Evolutionary conservation across 148 eudicot species (phyloP).

Genomic region (Camellia sinensis): DNA sequence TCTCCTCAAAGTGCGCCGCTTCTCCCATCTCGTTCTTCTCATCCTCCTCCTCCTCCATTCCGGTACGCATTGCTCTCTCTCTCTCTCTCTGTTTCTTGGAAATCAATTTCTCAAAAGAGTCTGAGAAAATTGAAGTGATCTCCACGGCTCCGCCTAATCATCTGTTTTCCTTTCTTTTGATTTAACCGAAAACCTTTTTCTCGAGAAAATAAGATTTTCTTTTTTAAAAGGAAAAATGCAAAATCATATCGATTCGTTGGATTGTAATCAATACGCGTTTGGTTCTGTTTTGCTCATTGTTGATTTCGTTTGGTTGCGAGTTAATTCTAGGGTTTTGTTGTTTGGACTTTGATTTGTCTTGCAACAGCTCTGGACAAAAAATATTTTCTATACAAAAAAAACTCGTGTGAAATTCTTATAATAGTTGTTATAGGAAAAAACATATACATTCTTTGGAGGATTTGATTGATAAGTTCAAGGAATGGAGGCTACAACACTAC

Average conservation of each 20-base stretch:
- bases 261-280: not conserved
- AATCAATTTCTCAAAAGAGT: no score
- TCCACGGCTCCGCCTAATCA: no score
- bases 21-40: no score
- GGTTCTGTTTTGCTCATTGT: not conserved
- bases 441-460: not conserved
- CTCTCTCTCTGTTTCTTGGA: no score
- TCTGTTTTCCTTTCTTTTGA: no score
- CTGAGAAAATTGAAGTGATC: not conserved
- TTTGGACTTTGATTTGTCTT: not conserved
- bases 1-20: no score
- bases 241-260: not conserved
- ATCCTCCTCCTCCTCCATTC: not conserved
- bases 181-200: not conserved
- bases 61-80: not conserved
- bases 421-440: no score
- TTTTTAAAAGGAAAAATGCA: not conserved
- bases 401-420: not conserved
- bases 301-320: not conserved
- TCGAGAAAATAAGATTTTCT: not conserved
- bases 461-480: not conserved
- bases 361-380: no score
- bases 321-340: not conserved
- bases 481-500: not conserved
- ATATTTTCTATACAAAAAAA: not conserved